phyloP scores from a whole-genome alignment of 768 basidiomycete species.

The Amyloporia xantha region DNA sequence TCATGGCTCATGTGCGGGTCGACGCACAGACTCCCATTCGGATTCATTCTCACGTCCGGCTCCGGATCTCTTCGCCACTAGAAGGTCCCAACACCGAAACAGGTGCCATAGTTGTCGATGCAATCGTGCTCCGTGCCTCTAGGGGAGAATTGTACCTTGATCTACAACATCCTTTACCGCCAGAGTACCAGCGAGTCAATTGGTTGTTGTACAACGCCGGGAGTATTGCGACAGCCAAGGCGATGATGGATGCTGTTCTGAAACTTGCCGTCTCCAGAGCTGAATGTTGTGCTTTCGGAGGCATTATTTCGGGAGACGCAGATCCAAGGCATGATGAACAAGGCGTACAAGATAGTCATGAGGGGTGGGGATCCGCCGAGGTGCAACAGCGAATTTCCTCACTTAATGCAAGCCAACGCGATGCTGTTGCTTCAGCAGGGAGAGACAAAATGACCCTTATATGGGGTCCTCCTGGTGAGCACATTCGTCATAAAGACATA shows the following conservation, averaged over 20 bases:
- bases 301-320: conserved; percentile 34
- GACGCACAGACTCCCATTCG: conserved; percentile 44
- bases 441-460: conserved; percentile 44
- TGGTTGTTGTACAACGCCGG: conserved; percentile 63
- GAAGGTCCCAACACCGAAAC: conserved; percentile 24
- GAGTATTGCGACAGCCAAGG: conserved; percentile 53
- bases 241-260: conserved; percentile 58
- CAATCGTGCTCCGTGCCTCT: conserved; percentile 45
- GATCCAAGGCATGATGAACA: background rate
- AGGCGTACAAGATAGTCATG: no score
- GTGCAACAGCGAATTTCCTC: background rate
- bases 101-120: conserved; percentile 41
- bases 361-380: background rate
- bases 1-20: conserved; percentile 49
- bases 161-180: conserved; percentile 51
- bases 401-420: conserved; percentile 51
- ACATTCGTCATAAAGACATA: no score
- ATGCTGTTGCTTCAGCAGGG: conserved; percentile 40
- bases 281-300: conserved; percentile 44
- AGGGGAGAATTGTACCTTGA: conserved; percentile 51
- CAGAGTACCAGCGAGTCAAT: conserved; percentile 51
- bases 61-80: conserved; percentile 51
- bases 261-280: conserved; percentile 37
- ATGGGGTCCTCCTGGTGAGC: conserved; percentile 61
- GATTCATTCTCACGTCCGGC: conserved; percentile 59